These are phyloP conservation scores for Rhodotorula sp. DNA, from an alignment of 1,284 basidiomycete species.

Conservation along the genomic window DNA sequence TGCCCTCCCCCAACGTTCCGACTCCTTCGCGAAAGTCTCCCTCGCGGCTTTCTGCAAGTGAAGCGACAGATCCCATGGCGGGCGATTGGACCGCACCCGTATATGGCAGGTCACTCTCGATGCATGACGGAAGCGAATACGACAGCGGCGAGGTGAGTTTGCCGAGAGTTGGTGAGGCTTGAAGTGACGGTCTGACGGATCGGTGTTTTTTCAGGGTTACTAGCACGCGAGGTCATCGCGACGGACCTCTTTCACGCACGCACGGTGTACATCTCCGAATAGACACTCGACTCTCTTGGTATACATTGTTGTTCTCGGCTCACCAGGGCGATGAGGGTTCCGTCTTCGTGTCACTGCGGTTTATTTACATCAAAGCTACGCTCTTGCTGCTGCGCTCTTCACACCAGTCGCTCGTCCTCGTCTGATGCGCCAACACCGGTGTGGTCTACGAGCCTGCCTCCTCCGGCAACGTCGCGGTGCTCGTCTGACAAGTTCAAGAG, in stretches of 20 bases:
- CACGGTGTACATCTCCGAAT: too few relatives aligned
- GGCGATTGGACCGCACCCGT: slow-evolving; percentile 36
- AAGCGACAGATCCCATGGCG: slow-evolving; percentile 33
- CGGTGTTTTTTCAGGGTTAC: background rate
- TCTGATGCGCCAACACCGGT: background rate
- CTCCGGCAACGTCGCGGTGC: slow-evolving; percentile 18
- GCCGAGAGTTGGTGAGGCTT: too few relatives aligned
- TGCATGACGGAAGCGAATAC: slow-evolving; percentile 31
- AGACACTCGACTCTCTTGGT: too few relatives aligned
- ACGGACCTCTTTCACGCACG: too few relatives aligned
- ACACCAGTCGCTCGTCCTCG: background rate
- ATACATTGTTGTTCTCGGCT: background rate
- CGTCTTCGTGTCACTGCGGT: background rate
- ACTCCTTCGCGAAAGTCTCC: background rate
- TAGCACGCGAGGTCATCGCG: background rate
- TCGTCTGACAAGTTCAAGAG: slow-evolving; percentile 15
- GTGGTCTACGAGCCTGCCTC: background rate
- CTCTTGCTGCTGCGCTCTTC: background rate
- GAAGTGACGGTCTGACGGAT: too few relatives aligned
- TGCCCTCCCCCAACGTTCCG: background rate
- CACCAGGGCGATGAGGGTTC: background rate
- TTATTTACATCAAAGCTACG: background rate
- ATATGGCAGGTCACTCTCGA: slow-evolving; percentile 13
- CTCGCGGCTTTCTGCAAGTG: background rate
- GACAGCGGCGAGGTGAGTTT: slow-evolving; percentile 26